A percentile compares a stretch with the other conserved stretches of the same genome.
Evolutionary conservation across 495 filamentous ascomycete genomes (phyloP).

Genomic region (Aspergillus campestris): DNA sequence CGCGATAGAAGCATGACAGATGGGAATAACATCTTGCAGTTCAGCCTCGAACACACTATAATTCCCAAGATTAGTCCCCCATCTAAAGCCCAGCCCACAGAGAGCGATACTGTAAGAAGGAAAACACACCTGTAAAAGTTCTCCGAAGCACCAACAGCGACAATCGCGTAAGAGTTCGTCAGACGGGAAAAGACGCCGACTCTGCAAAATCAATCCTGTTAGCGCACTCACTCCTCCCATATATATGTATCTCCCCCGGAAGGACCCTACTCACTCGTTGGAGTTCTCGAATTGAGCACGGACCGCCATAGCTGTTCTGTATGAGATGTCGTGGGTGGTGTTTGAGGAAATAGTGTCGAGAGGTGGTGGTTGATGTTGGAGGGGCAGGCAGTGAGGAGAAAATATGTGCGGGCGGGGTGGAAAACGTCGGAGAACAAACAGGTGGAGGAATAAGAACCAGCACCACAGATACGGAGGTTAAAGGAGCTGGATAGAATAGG

Average conservation of each 20-base stretch:
- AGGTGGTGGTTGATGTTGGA: no score
- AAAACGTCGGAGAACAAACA: no score
- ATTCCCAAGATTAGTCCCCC: neutral
- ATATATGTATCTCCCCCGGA: neutral
- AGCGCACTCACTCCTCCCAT: neutral
- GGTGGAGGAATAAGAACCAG: no score
- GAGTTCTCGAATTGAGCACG: slow-evolving; percentile 95
- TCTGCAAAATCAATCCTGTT: slow-evolving; percentile 34
- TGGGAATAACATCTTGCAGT: slow-evolving; percentile 93
- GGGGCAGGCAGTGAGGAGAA: no score
- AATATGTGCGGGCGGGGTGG: no score
- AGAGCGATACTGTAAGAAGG: no score
- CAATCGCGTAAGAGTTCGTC: slow-evolving; percentile 91
- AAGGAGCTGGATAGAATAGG: no score
- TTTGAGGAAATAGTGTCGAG: neutral
- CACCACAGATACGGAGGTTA: no score
- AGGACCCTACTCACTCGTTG: slow-evolving; percentile 66
- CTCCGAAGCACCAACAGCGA: slow-evolving; percentile 89
- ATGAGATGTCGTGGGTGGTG: no score
- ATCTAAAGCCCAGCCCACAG: no score
- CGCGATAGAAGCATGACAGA: slow-evolving; percentile 95
- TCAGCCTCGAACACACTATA: slow-evolving; percentile 84
- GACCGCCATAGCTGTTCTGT: slow-evolving; percentile 54
- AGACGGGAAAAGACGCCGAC: slow-evolving; percentile 94
- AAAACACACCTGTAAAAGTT: slow-evolving; percentile 80